Evolutionary conservation across 108 stramenopile genomes (phyloP), one percentile per base, ranked within the genome.

Genomic region (Cyclotella sp.): DNA sequence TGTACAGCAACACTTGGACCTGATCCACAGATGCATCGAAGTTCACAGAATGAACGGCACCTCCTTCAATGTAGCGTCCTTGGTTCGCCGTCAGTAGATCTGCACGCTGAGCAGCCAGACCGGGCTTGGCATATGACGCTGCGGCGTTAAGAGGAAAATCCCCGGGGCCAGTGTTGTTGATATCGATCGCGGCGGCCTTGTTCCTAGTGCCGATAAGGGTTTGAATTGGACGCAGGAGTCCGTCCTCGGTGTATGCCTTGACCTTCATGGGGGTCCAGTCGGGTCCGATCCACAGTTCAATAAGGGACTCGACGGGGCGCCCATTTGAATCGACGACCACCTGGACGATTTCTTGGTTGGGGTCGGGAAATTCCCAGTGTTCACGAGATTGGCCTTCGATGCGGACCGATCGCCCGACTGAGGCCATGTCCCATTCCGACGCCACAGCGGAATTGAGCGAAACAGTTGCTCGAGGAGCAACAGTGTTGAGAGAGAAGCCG

Each of bases 251-350:
- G 84, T 85, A 82, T 30, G 76, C 79, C 80, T 85, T 85, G 43
- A 85, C 81, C 76, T 81, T 82, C 76, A 85, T 78, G 79, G 84
- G 84, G n/a, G 84, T 85, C 84, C 84, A 85, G 80, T 85, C 84
- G 76, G 84, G 84, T 72, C 84, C 84, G 27, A 85, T 85, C 84
- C 84, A 85, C 14, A 85, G 60, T 76, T 85, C 81, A 42, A 85
- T 78, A 42, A 79, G 67, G 9, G 84, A 55, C 40, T 81, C 78
- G 49, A 82, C 79, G 58, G 84, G 84, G 45, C 84, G 80, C 9
- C 80, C 84, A 52, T 85, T 82, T 76, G 84, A 82, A 65, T 78
- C 77, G 30, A 85, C 65, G 27, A 62, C 84, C n/a, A 85, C 84
- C 55, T 85, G 84, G 29, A 85, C 84, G 44, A 81, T 81, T 59